Evolutionary conservation across 2,329 filamentous ascomycete species (phyloP).

Genomic region (Venturia aucupariae): DNA sequence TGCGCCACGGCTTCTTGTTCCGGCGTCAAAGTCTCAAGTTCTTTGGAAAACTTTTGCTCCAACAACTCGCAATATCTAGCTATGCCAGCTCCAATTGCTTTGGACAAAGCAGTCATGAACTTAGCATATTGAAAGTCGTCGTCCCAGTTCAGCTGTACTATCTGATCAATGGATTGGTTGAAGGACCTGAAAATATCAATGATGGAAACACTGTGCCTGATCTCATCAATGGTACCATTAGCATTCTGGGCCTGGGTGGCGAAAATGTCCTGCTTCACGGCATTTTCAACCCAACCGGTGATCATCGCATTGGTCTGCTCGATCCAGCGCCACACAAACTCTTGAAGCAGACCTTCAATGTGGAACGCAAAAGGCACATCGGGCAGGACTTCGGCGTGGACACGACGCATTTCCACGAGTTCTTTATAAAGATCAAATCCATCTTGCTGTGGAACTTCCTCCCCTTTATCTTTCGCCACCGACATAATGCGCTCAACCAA

Average conservation of each 20-base stretch:
- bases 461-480: conserved; percentile 56
- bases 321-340: conserved; percentile 97
- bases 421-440: conserved; percentile 91
- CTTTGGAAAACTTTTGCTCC: conserved; percentile 73
- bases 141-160: conserved; percentile 81
- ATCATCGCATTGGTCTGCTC: conserved; percentile 69
- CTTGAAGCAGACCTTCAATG: conserved; percentile 74
- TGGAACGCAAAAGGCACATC: conserved; percentile 66
- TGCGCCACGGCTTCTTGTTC: conserved; percentile 72
- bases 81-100: conserved; percentile 72
- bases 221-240: conserved; percentile 60
- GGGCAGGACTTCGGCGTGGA: conserved; percentile 45
- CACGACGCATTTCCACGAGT: conserved; percentile 71
- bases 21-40: conserved; percentile 87
- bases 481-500: conserved; percentile 75
- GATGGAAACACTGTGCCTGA: conserved; percentile 85
- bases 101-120: conserved; percentile 91
- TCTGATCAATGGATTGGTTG: conserved; percentile 81
- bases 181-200: conserved; percentile 92
- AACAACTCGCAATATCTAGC: conserved; percentile 85
- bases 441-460: conserved; percentile 79
- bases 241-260: conserved; percentile 57
- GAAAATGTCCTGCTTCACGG: conserved; percentile 85
- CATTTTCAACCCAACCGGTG: conserved; percentile 75
- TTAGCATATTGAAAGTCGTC: conserved; percentile 89